Evolutionary conservation across 1,284 basidiomycete genomes (phyloP), one percentile per base, ranked within the genome.

Genomic region (Microbotryum saponariae): DNA sequence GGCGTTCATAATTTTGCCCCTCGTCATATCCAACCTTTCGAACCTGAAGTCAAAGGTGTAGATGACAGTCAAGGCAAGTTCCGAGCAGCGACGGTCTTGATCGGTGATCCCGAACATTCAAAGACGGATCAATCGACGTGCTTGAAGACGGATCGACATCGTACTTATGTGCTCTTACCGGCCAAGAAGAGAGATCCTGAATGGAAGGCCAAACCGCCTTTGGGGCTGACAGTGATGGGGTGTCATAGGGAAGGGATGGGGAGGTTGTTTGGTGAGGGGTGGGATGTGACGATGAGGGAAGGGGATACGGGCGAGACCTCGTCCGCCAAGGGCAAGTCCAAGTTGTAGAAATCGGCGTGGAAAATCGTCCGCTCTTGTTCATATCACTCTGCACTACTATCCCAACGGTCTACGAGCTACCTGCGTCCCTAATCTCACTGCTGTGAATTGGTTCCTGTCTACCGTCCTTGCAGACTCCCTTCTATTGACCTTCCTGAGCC

Each of bases 201-300:
- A 29, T 33, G 50, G 31, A 59, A 54, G 21, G 44, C 33, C 59
- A 62, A 66, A 47, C 44, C 55, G 4, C 59, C 53, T 16, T 29
- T 45, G 14, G 67, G 67, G 2, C 44, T 68, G 44, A 60, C 58
- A 0, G 64, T 66, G 8, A 52, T 66, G 12, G 67, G 67, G 37
- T 52, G 59, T 8, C 47, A 64, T 10, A 37, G 66, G 2, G 9
- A 45, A 14, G 61, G 60, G 0, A 54, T 60, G 49, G 60, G 42
- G 1, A 48, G 55, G 10, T 29, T 59, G 20, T 54, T 63, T 10
- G 64, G 67, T 1, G 10, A 27, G 20, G 64, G 64, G 0, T 68
- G 67, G 67, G 59, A 58, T 42, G 37, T 42, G 37, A 64, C 66
- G 48, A 66, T 66, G 67, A n/a, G 9, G 16, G 62, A 52, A 4